Conservation (phyloP, 441 rosid species). For the Codiaeum variegatum region DNA sequence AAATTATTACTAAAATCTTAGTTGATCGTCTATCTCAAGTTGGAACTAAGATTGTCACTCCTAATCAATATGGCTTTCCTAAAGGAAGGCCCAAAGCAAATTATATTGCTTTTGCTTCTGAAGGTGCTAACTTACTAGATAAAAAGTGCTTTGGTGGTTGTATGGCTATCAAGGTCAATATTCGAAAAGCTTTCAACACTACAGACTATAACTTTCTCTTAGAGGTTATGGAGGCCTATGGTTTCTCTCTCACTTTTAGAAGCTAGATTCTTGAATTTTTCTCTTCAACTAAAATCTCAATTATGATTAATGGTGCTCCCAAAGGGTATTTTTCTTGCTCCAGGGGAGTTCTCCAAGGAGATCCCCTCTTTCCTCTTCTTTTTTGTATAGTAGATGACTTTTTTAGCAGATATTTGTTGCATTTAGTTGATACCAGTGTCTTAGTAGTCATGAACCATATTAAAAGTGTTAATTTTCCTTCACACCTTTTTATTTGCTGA, state of each 20-base stretch:
- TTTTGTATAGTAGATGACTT: background rate
- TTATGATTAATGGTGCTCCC: background rate
- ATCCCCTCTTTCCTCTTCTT: background rate
- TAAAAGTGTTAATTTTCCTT: no score
- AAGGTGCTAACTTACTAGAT: no score
- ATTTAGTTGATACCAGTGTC: no score
- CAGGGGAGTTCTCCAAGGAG: background rate
- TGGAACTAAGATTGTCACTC: no score
- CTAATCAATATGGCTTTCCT: no score
- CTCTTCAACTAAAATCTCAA: background rate
- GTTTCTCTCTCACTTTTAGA: background rate
- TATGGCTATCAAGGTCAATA: background rate
- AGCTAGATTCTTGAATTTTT: background rate
- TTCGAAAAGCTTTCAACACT: background rate
- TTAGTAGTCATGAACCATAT: no score
- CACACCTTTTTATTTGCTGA: no score
- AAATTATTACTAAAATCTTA: no score
- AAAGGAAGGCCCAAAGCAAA: no score
- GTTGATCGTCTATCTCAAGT: no score
- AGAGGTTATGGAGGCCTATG: background rate
- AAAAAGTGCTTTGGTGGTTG: no score
- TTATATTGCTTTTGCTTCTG: no score
- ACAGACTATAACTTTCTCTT: background rate
- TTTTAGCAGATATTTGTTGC: background rate
- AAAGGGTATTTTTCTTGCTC: background rate